Evolutionary conservation across 495 filamentous ascomycete species (phyloP).

Genomic region (Hypoxylon trugodes): DNA sequence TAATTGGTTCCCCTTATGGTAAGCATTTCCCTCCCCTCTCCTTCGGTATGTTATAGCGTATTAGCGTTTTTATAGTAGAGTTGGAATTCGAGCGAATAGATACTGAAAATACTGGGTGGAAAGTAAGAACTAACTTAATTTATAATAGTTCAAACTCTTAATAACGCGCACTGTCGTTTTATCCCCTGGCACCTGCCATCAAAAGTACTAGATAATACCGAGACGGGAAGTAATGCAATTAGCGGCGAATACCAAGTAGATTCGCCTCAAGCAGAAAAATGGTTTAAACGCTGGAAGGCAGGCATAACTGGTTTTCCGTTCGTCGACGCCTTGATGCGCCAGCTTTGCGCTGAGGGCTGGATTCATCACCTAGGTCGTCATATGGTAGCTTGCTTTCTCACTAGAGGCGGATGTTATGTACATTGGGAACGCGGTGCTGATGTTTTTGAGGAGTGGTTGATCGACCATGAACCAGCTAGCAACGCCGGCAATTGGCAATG

Average conservation of each 20-base stretch:
- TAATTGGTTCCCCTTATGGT: constrained; percentile 64
- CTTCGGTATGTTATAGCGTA: too few relatives aligned
- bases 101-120: too few relatives aligned
- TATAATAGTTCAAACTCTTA: constrained; percentile 54
- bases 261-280: constrained; percentile 62
- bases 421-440: constrained; percentile 77
- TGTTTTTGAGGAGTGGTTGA: constrained; percentile 75
- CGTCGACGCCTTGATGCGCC: constrained; percentile 79
- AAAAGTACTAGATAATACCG: constrained; percentile 50
- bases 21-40: background rate
- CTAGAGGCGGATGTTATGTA: constrained; percentile 75
- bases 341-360: constrained; percentile 73
- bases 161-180: constrained; percentile 68
- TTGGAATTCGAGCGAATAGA: too few relatives aligned
- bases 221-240: constrained; percentile 45
- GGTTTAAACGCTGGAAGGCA: constrained; percentile 70
- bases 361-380: constrained; percentile 78
- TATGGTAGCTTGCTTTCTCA: constrained; percentile 76
- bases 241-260: constrained; percentile 66
- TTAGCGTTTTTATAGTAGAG: too few relatives aligned
- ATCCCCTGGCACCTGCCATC: constrained; percentile 76
- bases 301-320: constrained; percentile 75
- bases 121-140: constrained; percentile 1
- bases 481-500: constrained; percentile 80
- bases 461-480: constrained; percentile 75